These are phyloP conservation scores for Cordyceps fumosorosea DNA, from an alignment of 2,329 filamentous ascomycete genomes.

Conservation along the genomic window DNA sequence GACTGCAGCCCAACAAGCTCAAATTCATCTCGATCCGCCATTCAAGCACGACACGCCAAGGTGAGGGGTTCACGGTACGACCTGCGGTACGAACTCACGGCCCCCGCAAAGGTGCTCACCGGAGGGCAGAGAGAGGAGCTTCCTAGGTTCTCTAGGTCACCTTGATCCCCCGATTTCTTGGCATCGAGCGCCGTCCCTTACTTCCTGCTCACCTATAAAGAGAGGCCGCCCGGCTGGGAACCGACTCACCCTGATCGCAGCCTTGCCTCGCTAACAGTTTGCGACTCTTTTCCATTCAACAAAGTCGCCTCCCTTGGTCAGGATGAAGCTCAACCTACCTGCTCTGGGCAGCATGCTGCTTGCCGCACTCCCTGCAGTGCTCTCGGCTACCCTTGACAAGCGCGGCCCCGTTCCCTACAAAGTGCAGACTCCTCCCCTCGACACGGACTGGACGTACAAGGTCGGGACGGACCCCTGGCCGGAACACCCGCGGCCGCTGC, in stretches of 20 bases:
- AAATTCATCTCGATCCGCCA: background rate
- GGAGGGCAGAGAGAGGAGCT: background rate
- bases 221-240: background rate
- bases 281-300: background rate
- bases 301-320: background rate
- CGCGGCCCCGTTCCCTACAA: constrained; percentile 22
- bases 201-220: background rate
- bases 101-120: background rate
- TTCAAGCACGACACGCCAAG: background rate
- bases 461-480: constrained; percentile 47
- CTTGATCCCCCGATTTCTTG: background rate
- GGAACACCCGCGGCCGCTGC: constrained; percentile 51
- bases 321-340: background rate
- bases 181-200: background rate
- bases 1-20: background rate
- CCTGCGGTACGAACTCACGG: no score
- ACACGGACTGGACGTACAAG: constrained; percentile 42
- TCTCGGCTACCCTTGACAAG: background rate
- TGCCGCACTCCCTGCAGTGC: background rate
- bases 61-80: background rate
- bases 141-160: background rate
- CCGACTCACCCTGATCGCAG: background rate
- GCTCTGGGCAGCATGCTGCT: background rate
- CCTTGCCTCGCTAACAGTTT: background rate
- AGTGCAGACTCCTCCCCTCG: constrained; percentile 31